Conservation (phyloP, 1,139 yeast species). For the Suhomyces yuchorum region DNA sequence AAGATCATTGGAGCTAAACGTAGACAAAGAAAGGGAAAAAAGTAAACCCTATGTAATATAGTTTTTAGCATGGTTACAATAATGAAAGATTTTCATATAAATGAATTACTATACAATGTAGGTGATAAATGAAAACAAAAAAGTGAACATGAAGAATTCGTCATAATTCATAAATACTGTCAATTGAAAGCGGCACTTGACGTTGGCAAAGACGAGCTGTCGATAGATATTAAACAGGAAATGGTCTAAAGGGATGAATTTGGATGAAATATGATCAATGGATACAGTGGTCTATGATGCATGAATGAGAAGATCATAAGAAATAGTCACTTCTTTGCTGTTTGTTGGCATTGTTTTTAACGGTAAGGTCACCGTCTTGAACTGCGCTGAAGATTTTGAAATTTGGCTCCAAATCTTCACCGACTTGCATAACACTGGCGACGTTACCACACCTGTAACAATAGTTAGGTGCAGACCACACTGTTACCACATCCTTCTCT, state of each 20-base stretch:
- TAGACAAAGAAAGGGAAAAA: conserved; percentile 59
- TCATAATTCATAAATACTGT: conserved; percentile 21
- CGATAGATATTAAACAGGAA: background rate
- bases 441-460: conserved; percentile 98
- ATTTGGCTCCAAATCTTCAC: conserved; percentile 81
- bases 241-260: conserved; percentile 1
- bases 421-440: conserved; percentile 96
- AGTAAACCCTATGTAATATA: conserved; percentile 18
- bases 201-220: conserved; percentile 2
- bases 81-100: conserved; percentile 6
- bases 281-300: conserved; percentile 5
- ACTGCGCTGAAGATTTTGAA: conserved; percentile 95
- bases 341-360: conserved; percentile 67
- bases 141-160: conserved; percentile 13
- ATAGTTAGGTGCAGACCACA: conserved; percentile 97
- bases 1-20: conserved; percentile 69
- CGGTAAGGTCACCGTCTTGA: conserved; percentile 74
- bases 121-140: conserved; percentile 1
- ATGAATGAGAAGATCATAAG: conserved; percentile 31
- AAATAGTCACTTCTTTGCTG: conserved; percentile 85
- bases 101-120: conserved; percentile 14
- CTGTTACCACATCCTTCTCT: conserved; percentile 94
- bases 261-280: background rate
- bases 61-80: conserved; percentile 4
- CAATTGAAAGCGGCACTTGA: conserved; percentile 10